Conservation (phyloP, 2,329 filamentous ascomycete species). For the Fusarium phyllophilum region DNA sequence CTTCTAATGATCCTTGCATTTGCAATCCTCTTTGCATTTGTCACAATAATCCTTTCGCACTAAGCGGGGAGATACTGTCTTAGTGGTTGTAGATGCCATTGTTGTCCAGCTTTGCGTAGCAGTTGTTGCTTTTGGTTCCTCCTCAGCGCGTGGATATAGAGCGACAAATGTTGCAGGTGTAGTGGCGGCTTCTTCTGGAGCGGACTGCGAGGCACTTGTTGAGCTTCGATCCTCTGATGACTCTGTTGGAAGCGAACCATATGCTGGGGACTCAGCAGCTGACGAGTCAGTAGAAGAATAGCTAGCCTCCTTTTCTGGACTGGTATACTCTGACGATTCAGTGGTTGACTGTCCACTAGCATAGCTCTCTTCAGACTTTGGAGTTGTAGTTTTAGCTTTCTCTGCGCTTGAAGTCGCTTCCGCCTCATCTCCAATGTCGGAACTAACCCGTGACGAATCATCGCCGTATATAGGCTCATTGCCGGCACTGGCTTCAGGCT, state of each 20-base stretch:
- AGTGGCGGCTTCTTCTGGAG: fast-evolving
- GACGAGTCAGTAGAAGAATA: neutral
- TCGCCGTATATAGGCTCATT: neutral
- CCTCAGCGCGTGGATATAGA: neutral
- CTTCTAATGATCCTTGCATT: neutral
- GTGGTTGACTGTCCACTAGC: too few relatives aligned
- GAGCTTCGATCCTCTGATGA: neutral
- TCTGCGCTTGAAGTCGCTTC: neutral
- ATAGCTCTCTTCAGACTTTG: too few relatives aligned
- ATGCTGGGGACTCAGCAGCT: neutral
- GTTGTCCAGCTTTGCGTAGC: neutral
- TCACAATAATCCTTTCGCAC: neutral
- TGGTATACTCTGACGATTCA: neutral
- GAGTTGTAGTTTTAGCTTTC: neutral
- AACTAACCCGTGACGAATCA: neutral
- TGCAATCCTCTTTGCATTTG: too few relatives aligned
- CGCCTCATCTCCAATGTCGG: neutral
- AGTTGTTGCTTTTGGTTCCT: neutral
- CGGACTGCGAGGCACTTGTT: neutral
- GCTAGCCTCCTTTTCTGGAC: too few relatives aligned
- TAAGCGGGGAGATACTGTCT: neutral
- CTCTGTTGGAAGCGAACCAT: neutral
- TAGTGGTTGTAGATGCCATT: neutral
- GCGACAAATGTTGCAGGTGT: neutral
- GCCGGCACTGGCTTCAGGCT: neutral